Evolutionary conservation across 495 filamentous ascomycete species (phyloP).

Genomic region (Aspergillus panamensis): DNA sequence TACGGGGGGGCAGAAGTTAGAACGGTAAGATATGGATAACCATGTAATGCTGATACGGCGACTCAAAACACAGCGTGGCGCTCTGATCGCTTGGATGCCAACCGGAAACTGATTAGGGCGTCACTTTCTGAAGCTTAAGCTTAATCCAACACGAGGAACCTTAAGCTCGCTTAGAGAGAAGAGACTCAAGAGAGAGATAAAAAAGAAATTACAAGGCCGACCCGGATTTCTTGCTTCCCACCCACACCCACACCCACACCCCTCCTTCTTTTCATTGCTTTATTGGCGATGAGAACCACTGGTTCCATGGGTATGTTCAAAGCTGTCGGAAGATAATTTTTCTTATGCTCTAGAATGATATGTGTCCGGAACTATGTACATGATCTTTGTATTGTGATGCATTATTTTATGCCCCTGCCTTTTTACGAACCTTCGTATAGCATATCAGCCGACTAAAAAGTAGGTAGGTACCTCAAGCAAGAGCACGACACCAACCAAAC

Average conservation of each 20-base stretch:
- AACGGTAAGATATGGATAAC: slow-evolving; percentile 2
- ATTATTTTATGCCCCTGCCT: too few relatives aligned
- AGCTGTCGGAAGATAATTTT: slow-evolving; percentile 3
- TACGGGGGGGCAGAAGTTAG: not conserved
- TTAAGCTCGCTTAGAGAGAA: slow-evolving; percentile 44
- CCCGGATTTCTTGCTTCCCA: slow-evolving; percentile 15
- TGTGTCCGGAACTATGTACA: slow-evolving; percentile 6
- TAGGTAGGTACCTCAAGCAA: too few relatives aligned
- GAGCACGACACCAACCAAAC: too few relatives aligned
- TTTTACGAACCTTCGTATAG: not conserved
- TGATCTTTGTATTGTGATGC: not conserved
- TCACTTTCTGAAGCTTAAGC: slow-evolving; percentile 47
- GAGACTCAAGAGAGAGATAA: not conserved
- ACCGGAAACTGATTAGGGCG: slow-evolving; percentile 40
- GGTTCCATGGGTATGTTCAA: slow-evolving; percentile 9
- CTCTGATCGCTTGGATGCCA: slow-evolving; percentile 34
- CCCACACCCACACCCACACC: not conserved
- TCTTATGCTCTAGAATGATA: not conserved
- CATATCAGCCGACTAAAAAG: too few relatives aligned
- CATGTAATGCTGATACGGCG: slow-evolving; percentile 14
- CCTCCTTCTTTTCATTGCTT: slow-evolving; percentile 7
- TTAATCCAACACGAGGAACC: slow-evolving; percentile 54
- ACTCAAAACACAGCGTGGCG: slow-evolving; percentile 36
- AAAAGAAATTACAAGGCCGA: slow-evolving; percentile 15
- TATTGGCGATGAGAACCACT: slow-evolving; percentile 13